These are phyloP conservation scores for Lasiodiplodia gonubiensis DNA, from an alignment of 2,329 filamentous ascomycete species.

Conservation along the genomic window DNA sequence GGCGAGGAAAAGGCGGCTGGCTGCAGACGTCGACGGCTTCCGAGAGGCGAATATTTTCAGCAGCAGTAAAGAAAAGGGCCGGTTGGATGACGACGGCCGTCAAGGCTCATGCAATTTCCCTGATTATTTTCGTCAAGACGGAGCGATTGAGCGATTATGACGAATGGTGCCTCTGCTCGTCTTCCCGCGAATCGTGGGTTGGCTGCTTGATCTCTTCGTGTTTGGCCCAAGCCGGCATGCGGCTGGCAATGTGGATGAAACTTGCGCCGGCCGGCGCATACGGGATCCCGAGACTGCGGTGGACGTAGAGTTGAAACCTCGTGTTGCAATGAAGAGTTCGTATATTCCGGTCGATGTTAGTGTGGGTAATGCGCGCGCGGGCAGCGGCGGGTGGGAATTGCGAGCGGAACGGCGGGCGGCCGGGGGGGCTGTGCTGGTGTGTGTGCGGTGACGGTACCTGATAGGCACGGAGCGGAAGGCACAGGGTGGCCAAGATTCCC, in stretches of 20 bases:
- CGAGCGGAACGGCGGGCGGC: conserved; percentile 16
- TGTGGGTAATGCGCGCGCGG: not conserved
- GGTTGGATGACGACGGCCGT: conserved; percentile 5
- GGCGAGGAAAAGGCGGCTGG: not conserved
- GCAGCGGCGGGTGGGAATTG: conserved; percentile 5
- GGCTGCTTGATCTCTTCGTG: not conserved
- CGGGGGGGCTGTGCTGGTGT: conserved; percentile 1
- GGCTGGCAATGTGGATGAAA: conserved; percentile 23
- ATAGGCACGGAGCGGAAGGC: conserved; percentile 16
- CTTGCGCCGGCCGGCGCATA: conserved; percentile 6
- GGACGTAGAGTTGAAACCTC: conserved; percentile 10
- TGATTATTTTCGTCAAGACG: not conserved
- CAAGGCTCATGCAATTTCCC: conserved; percentile 9
- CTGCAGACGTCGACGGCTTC: not conserved
- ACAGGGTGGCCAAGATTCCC: conserved; percentile 12
- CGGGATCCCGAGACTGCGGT: not conserved
- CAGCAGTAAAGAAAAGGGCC: not conserved
- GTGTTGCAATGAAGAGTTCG: conserved; percentile 10
- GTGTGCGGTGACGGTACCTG: conserved; percentile 10
- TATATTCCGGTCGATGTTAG: conserved; percentile 9
- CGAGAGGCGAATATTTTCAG: not conserved
- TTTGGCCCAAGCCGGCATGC: not conserved
- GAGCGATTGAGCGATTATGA: conserved; percentile 4
- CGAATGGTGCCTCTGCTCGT: not conserved
- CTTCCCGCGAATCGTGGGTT: not conserved